Conservation (phyloP, 495 filamentous ascomycete species). For the Penicillium steckii region DNA sequence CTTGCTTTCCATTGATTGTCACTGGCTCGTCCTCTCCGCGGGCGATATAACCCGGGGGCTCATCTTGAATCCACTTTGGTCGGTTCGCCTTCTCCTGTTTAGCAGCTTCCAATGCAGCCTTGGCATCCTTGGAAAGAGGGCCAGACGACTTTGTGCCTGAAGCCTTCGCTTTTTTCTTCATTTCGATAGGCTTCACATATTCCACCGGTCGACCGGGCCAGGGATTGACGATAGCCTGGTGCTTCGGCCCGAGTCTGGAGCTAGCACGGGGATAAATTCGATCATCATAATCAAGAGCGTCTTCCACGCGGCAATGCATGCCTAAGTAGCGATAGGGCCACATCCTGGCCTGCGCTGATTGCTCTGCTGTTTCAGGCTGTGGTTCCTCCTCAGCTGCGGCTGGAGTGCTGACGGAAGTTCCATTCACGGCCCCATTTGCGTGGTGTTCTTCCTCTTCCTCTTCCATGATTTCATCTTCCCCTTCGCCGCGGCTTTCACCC, state of each 20-base stretch:
- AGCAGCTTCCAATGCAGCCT: slow-evolving; percentile 77
- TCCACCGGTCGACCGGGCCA: slow-evolving; percentile 87
- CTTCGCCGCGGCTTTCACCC: slow-evolving; percentile 55
- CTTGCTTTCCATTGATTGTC: slow-evolving; percentile 46
- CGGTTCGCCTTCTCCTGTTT: slow-evolving; percentile 73
- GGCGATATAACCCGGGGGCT: slow-evolving; percentile 78
- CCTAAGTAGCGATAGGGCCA: slow-evolving; percentile 98
- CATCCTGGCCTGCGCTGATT: slow-evolving; percentile 84
- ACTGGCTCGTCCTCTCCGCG: slow-evolving; percentile 74
- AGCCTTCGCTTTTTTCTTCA: slow-evolving; percentile 72
- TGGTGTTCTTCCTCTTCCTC: slow-evolving; percentile 68
- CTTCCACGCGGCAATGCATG: slow-evolving; percentile 93
- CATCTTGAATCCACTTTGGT: slow-evolving; percentile 91
- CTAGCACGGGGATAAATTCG: slow-evolving; percentile 95
- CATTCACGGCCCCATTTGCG: slow-evolving; percentile 43
- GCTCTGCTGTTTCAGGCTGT: slow-evolving; percentile 80
- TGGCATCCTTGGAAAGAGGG: slow-evolving; percentile 74
- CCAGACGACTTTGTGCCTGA: slow-evolving; percentile 64
- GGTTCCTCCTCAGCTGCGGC: slow-evolving; percentile 51
- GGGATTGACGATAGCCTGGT: slow-evolving; percentile 80
- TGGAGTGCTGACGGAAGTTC: slow-evolving; percentile 59
- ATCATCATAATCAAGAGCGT: slow-evolving; percentile 96
- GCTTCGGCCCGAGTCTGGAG: slow-evolving; percentile 85
- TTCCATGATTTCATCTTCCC: slow-evolving; percentile 73
- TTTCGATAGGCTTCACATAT: slow-evolving; percentile 83